Percentiles rank a stretch among this genome's conserved stretches.
phyloP scores from a whole-genome alignment of 768 basidiomycete species.

The Kwoniella mangroviensis region DNA sequence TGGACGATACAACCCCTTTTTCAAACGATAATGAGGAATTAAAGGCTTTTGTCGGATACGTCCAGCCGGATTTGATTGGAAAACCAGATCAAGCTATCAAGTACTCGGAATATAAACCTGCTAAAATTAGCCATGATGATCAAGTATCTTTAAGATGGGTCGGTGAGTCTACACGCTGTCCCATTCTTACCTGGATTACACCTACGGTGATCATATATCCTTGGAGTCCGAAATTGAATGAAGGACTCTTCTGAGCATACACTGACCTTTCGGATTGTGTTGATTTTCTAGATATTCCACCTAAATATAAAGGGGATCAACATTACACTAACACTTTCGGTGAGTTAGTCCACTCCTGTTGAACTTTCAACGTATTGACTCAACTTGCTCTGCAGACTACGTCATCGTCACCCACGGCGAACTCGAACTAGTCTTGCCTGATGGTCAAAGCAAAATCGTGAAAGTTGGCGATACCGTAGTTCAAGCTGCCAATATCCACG shows the following conservation, averaged over 20 bases:
- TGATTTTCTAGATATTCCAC: conserved; percentile 10
- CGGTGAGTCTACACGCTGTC: no score
- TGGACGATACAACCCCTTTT: conserved; percentile 22
- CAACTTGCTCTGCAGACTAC: conserved; percentile 10
- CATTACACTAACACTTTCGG: conserved; percentile 24
- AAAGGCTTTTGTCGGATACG: conserved; percentile 15
- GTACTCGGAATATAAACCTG: conserved; percentile 11
- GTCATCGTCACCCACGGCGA: conserved; percentile 28
- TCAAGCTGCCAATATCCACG: conserved; percentile 30
- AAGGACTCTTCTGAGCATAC: no score
- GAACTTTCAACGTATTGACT: background rate
- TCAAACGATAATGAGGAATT: conserved; percentile 5
- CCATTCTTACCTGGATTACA: no score
- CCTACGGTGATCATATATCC: no score
- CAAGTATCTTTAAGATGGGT: conserved; percentile 23
- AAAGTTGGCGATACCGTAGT: conserved; percentile 24
- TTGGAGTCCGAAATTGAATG: no score
- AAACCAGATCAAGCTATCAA: conserved; percentile 18
- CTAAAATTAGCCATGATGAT: conserved; percentile 20
- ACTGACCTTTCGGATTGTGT: no score
- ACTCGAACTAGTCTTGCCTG: conserved; percentile 21
- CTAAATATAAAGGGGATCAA: conserved; percentile 8
- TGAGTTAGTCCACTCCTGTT: conserved; percentile 1
- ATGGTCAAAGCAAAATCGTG: conserved; percentile 18
- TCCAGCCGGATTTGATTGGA: conserved; percentile 13